Conservation (phyloP, 2,329 filamentous ascomycete genomes). For the Proliferodiscus dingleyae region DNA sequence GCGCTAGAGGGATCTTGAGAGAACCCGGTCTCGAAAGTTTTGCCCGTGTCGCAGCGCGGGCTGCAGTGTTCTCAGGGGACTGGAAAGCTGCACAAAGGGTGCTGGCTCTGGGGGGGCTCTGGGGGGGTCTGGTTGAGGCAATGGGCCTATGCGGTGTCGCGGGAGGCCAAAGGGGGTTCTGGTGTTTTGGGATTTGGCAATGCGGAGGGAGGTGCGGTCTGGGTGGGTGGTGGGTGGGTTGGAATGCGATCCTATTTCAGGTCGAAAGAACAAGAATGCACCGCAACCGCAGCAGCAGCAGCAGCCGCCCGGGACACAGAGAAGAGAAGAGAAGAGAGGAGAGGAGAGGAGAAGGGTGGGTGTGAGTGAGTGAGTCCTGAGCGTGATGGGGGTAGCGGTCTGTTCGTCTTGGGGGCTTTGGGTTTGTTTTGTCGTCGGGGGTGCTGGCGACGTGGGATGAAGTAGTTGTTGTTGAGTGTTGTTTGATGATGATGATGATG, state of each 20-base stretch:
- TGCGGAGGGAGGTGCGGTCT: neutral
- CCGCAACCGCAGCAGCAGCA: neutral
- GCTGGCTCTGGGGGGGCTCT: neutral
- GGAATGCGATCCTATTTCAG: constrained; percentile 6
- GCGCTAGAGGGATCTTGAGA: constrained; percentile 2
- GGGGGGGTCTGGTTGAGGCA: neutral
- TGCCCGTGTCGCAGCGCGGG: neutral
- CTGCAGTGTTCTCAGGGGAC: neutral
- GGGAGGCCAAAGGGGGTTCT: constrained; percentile 3
- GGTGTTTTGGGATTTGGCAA: constrained; percentile 7
- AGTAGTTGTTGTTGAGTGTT: no score
- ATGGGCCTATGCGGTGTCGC: neutral
- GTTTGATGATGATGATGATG: no score
- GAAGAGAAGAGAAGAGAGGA: no score
- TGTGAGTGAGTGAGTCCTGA: no score
- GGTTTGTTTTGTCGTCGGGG: neutral
- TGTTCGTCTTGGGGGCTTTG: no score
- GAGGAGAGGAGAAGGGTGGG: no score
- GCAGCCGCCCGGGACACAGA: no score
- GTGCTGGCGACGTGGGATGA: no score
- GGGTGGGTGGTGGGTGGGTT: no score
- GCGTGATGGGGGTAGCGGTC: no score
- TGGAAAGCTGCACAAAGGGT: neutral
- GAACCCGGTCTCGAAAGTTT: constrained; percentile 1
- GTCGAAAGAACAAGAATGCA: constrained; percentile 5